Base-by-base conservation (phyloP, 228 moss, liverwort and hornwort genomes). In the Sphagnum magellanicum region DNA sequence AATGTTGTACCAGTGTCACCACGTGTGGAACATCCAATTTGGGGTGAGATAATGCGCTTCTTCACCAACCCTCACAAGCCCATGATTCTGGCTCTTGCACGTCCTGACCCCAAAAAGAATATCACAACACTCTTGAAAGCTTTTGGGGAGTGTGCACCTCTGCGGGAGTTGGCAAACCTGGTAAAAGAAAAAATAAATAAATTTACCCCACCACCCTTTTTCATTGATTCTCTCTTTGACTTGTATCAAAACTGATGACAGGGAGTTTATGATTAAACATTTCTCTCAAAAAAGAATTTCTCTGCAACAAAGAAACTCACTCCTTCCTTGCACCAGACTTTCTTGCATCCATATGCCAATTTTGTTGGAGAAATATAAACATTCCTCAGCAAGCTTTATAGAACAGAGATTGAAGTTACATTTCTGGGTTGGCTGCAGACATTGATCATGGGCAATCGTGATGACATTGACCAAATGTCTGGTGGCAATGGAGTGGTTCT, bases 31-130 rank as follows among this genome's bases (percentile, higher is more conserved):
- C 87, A 81, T 67, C 76, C 78, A 4, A 8, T 55, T 55, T 55
- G 55, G 64, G 13, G 16, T 12, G 74, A 91, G 89, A 84, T 91
- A 32, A 87, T 84, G 89, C 80, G 87, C 64, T 91, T 91, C 72
- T 87, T 91, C 63, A 73, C 62, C 58, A 89, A 91, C 63, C 79
- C 89, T 11, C 89, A 91, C 77, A 91, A 91, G 74, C 91, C 91
- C 51, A 91, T 91, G 91, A 87, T 91, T 67, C 76, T 91, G 81
- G 91, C 91, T 50, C 71, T 91, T 48, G 91, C 91, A 50, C 91
- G 89, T 64, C 91, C 89, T 48, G 91, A 91, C 70, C 84, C 84
- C 16, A 91, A 91, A 72, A 91, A 89, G 73, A 91, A 91, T 62
- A 79, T 91, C 58, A 82, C 87, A 48, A 91, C 91, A 55, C 73